Percentiles rank a stretch among this genome's conserved stretches.
Evolutionary conservation across 257 asterid species (phyloP).

Genomic region (Sherardia arvensis): DNA sequence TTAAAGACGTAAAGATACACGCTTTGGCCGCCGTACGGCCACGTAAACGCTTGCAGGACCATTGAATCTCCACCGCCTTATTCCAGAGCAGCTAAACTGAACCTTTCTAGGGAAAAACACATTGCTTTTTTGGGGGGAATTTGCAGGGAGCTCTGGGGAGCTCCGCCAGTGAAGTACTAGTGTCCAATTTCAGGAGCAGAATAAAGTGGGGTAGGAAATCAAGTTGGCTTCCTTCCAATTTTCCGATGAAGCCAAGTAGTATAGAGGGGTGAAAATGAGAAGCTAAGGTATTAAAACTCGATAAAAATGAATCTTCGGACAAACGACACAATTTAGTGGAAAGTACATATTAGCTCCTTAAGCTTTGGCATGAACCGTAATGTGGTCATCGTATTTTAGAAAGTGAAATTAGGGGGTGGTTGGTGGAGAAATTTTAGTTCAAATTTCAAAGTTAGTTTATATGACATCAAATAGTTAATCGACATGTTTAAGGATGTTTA

Average conservation of each 20-base stretch:
- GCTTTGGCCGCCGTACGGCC: slow-evolving; percentile 61
- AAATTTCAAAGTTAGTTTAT: too few relatives aligned
- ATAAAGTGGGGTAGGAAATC: slow-evolving; percentile 4
- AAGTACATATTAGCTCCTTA: too few relatives aligned
- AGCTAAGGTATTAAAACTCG: background rate
- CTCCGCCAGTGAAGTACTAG: slow-evolving; percentile 10
- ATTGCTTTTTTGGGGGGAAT: background rate
- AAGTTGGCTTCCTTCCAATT: slow-evolving; percentile 8
- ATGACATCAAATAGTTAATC: too few relatives aligned
- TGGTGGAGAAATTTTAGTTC: too few relatives aligned
- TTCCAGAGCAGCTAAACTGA: background rate
- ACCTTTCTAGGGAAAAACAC: background rate
- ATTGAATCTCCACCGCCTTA: slow-evolving; percentile 16
- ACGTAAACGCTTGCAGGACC: slow-evolving; percentile 53
- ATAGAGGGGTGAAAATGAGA: slow-evolving; percentile 1
- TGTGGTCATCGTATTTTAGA: too few relatives aligned
- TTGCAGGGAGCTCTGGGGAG: background rate
- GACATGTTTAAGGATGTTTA: too few relatives aligned
- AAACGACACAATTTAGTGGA: background rate
- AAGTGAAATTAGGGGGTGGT: too few relatives aligned
- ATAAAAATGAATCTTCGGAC: background rate
- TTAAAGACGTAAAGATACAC: slow-evolving; percentile 46
- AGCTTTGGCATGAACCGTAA: too few relatives aligned
- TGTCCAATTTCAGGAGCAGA: background rate
- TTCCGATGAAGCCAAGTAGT: slow-evolving; percentile 13